phyloP scores from a whole-genome alignment of 371 early-diverging fungal species.

The Chytridiales sp. region DNA sequence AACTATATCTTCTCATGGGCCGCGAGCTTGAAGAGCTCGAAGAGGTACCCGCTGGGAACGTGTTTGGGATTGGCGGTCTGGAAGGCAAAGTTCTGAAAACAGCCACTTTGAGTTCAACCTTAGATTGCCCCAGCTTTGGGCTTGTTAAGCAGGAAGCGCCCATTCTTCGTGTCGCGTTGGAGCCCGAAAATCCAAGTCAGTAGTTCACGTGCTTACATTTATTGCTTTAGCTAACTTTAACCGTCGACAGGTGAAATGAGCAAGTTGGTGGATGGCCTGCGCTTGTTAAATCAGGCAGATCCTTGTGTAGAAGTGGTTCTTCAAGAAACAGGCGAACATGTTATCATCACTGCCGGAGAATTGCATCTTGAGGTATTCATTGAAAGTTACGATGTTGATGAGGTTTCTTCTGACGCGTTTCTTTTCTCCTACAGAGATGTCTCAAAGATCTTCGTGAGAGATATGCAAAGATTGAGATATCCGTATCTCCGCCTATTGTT shows the following conservation, averaged over 20 bases:
- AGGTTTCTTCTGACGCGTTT: neutral
- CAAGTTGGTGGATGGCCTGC: constrained; percentile 82
- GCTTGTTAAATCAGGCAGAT: constrained; percentile 89
- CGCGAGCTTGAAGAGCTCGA: constrained; percentile 79
- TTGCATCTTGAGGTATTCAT: constrained; percentile 82
- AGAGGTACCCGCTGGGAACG: constrained; percentile 90
- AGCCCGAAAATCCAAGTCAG: constrained; percentile 74
- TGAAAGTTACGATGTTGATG: neutral
- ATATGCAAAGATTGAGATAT: constrained; percentile 90
- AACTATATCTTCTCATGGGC: constrained; percentile 93
- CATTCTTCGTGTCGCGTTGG: constrained; percentile 95
- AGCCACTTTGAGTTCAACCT: constrained; percentile 74
- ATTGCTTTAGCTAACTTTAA: constrained; percentile 2
- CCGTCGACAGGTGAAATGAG: constrained; percentile 68
- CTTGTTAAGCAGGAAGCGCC: constrained; percentile 41
- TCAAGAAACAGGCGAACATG: constrained; percentile 95
- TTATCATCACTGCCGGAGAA: constrained; percentile 94
- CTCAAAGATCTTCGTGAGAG: constrained; percentile 90
- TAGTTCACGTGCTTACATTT: neutral
- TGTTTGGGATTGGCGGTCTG: constrained; percentile 94
- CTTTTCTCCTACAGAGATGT: constrained; percentile 62
- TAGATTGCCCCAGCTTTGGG: constrained; percentile 48
- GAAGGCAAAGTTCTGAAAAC: constrained; percentile 79
- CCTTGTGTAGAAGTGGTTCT: constrained; percentile 87
- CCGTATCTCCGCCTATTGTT: constrained; percentile 91